Base-by-base conservation (phyloP, 371 early-diverging fungal species). In the Vairimorpha necatrix region DNA sequence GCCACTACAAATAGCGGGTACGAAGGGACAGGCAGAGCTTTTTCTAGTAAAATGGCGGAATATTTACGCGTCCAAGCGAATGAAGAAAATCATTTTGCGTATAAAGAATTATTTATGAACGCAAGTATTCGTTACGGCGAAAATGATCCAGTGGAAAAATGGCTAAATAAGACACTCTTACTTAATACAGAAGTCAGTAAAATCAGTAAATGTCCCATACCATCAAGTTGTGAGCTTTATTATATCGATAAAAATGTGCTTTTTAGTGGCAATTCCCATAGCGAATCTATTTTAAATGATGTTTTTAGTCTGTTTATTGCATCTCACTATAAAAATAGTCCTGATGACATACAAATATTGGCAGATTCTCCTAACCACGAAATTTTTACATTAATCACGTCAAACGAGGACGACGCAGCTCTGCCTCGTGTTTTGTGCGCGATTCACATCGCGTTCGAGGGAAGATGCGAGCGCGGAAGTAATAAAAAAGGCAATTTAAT, bases 1-100 rank as follows among this genome's bases (percentile, higher is more conserved):
- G 92, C 99, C 0, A 94, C 96, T 11, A 98, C 99, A 36, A 93
- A 94, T 79, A 93, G 94, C 81, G 99, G 99, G 63, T 98, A 98
- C 85, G 99, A 98, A 87, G 99, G 99, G 69, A 98, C 99, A 0
- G 99, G 99, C 38, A 89, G 95, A 62, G 92, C 95, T 7, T 88
- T 98, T 48, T 91, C 93, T 24, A 87, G 94, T 42, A 96, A 96
- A 84, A 87, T 98, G 88, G 94, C 77, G 88, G 94, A 84, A 90
- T 92, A 83, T 87, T 92, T 63, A 89, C 94, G 74, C 92, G 94
- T 81, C 91, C 32, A 62, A 30, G 22, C 47, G 0, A 36, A 46
- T 42, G 34, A 18, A 88, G 89, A 66, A 91, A 93, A 24, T 89
- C 90, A 76, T 24, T 87, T 2, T 14, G 89, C 88, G 20, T 86